Evolutionary conservation across 352 stramenopile genomes (phyloP).

Genomic region (Phytophthora multivora): DNA sequence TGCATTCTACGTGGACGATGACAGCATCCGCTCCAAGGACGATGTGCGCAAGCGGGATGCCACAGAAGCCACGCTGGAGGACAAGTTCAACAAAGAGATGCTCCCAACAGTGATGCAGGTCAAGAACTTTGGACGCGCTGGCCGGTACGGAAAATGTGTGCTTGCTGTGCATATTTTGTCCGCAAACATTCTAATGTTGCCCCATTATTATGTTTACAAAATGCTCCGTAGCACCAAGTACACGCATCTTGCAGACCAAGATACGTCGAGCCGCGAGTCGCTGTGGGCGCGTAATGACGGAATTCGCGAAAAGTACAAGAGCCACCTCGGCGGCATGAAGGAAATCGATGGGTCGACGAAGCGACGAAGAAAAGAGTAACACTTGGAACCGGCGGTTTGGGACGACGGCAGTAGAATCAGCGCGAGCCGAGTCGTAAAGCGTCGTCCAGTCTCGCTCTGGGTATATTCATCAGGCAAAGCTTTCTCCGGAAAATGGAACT

Average conservation of each 20-base stretch:
- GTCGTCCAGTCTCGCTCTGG: conserved; percentile 42
- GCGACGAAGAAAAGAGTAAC: conserved; percentile 72
- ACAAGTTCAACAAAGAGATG: conserved; percentile 94
- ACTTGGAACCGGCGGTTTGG: conserved; percentile 34
- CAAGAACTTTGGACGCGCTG: conserved; percentile 97
- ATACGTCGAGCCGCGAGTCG: conserved; percentile 91
- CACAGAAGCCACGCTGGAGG: conserved; percentile 88
- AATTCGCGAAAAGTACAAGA: conserved; percentile 84
- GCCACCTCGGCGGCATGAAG: conserved; percentile 73
- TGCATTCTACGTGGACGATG: conserved; percentile 97
- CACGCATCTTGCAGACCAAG: conserved; percentile 97
- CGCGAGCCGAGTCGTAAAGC: conserved; percentile 45
- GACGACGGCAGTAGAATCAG: conserved; percentile 43
- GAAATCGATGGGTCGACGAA: conserved; percentile 63
- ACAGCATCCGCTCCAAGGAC: conserved; percentile 86
- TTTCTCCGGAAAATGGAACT: conserved; percentile 37
- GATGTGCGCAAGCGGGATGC: conserved; percentile 94
- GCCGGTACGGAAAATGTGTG: conserved; percentile 66
- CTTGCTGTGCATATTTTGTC: conserved; percentile 8
- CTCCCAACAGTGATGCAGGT: conserved; percentile 97
- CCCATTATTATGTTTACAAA: conserved; percentile 23
- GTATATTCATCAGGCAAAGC: conserved; percentile 47
- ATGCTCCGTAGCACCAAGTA: conserved; percentile 92
- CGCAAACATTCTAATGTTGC: conserved; percentile 13
- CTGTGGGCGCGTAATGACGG: conserved; percentile 80